Evolutionary conservation across 1,284 basidiomycete species (phyloP).

Genomic region (Boletus sp.): DNA sequence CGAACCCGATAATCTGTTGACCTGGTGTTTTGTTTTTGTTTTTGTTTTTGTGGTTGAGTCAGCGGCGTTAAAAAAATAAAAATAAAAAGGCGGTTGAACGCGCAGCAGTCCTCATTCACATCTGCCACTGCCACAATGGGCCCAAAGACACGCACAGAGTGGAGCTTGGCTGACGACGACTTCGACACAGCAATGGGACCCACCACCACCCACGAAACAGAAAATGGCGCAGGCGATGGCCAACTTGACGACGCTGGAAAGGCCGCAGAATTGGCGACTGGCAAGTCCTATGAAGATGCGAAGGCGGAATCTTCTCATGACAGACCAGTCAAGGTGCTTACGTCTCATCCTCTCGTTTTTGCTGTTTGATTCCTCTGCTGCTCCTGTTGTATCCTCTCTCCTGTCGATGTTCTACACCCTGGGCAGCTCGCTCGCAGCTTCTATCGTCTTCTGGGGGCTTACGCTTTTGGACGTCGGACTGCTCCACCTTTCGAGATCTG

Average conservation of each 20-base stretch:
- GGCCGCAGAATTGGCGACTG: conserved; percentile 27
- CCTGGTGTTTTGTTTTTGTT: neutral
- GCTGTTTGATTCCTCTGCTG: conserved; percentile 33
- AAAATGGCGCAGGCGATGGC: conserved; percentile 31
- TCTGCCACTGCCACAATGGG: conserved; percentile 32
- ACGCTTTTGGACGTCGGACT: conserved; percentile 28
- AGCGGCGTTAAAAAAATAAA: neutral
- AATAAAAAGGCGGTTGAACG: conserved; percentile 13
- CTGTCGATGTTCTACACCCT: conserved; percentile 24
- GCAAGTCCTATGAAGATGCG: conserved; percentile 46
- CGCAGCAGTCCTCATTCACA: conserved; percentile 3
- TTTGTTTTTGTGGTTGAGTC: neutral
- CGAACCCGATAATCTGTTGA: neutral
- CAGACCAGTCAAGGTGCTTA: conserved; percentile 90
- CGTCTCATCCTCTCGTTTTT: conserved; percentile 57
- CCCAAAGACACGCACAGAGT: conserved; percentile 38
- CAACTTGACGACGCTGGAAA: conserved; percentile 33
- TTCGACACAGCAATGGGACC: conserved; percentile 51
- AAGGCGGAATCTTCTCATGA: conserved; percentile 58
- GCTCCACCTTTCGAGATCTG: conserved; percentile 25
- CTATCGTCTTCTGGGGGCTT: conserved; percentile 23
- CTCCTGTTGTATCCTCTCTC: conserved; percentile 25
- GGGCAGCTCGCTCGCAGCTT: conserved; percentile 23
- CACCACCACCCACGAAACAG: conserved; percentile 34
- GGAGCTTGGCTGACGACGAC: conserved; percentile 56